These are phyloP conservation scores for Fusarium decemcellulare DNA, from an alignment of 2,329 filamentous ascomycete genomes.

Conservation along the genomic window DNA sequence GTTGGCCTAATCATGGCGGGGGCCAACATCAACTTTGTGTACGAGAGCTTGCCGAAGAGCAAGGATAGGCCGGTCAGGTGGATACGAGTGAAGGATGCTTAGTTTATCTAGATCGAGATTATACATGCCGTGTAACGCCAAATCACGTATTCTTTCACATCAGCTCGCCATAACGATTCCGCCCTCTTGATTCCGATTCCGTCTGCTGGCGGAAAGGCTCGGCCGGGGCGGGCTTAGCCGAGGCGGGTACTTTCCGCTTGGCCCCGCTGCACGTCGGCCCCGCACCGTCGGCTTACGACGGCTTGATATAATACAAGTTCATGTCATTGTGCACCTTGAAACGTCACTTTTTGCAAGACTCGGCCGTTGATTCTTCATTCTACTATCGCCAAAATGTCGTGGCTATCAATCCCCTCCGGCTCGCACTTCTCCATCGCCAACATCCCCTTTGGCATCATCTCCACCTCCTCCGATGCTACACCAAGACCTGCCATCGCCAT, in stretches of 20 bases:
- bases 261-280: slow-evolving; percentile 13
- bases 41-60: not conserved
- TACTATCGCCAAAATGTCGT: slow-evolving; percentile 41
- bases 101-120: too few species aligned
- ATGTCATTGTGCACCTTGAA: not conserved
- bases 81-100: too few species aligned
- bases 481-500: slow-evolving; percentile 80
- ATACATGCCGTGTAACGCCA: too few species aligned
- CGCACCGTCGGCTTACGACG: slow-evolving; percentile 35
- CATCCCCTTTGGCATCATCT: slow-evolving; percentile 88
- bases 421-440: slow-evolving; percentile 73
- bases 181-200: not conserved
- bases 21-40: not conserved
- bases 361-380: not conserved
- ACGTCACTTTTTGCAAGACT: not conserved
- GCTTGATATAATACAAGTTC: slow-evolving; percentile 30
- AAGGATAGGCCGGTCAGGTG: not conserved
- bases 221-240: slow-evolving; percentile 2
- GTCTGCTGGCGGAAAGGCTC: slow-evolving; percentile 2
- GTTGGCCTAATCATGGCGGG: not conserved
- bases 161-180: not conserved
- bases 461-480: slow-evolving; percentile 67
- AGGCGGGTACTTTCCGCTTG: slow-evolving; percentile 26
- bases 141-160: not conserved
- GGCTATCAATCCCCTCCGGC: slow-evolving; percentile 51